Evolutionary conservation across 257 asterid genomes (phyloP), one percentile per base, ranked within the genome.

Genomic region (Agastache rugosa): DNA sequence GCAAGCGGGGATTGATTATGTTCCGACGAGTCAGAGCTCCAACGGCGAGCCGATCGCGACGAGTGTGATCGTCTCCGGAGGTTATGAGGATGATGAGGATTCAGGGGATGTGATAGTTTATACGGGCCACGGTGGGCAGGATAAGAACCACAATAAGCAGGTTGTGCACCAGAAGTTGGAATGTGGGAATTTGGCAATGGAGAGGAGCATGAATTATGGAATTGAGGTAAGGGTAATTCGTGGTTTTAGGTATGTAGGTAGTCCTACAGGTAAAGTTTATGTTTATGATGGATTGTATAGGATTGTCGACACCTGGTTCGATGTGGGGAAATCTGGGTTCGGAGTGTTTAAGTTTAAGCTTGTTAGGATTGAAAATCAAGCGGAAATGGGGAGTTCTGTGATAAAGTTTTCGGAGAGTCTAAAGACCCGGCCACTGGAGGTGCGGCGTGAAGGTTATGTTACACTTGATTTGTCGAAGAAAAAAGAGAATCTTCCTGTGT

Each of bases 31-130:
- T 41, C 93, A 87, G 47, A 90, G 97, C 81, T 84, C 96, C 0
- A 93, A 90, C n/a, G 89, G 95, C 37, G 97, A 93, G 79, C 98
- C 98, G 0, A 86, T 89, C 6, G 98, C 98, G 0, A 93, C 98
- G 0, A 90, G 98, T 78, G 79, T 91, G 37, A 91, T 87, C 16
- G 96, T 89, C 20, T 91, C 97, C 0, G 98, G 97, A 14, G 98
- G 98, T 11, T 93, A 93, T 16, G 98, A 93, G 81, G 98, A 93
- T 11, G 97, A 93, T 62, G 94, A 84, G 50, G 98, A 93, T 76
- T 73, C 88, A 0, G 98, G 97, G 31, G 91, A 84, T 60, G 88
- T 80, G 80, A 82, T 89, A n/a, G 78, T 93, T 11, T 93, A 90
- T 44, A 87, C 96, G 0, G 97, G 97, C 29, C 96, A 92, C 15